Conservation (phyloP, 1,284 basidiomycete species). For the Fomitopsis schrenkii region DNA sequence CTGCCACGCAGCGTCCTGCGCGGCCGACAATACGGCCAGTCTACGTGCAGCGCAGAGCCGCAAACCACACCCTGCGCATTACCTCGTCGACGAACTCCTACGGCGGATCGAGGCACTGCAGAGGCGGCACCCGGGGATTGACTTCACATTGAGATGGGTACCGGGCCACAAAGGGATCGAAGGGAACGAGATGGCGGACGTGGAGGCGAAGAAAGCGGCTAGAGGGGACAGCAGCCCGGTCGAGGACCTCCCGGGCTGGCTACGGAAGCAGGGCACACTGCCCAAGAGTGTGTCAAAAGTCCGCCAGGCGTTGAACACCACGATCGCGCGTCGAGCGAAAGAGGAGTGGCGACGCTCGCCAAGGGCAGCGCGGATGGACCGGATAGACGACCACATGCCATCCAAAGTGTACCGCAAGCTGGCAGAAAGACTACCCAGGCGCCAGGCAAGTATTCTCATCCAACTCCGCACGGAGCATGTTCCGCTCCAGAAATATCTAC, state of each 20-base stretch:
- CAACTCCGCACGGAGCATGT: no score
- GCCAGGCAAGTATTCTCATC: no score
- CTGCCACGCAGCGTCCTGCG: neutral
- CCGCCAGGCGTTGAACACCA: neutral
- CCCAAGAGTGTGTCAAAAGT: neutral
- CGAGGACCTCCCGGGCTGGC: conserved; percentile 4
- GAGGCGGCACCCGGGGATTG: conserved; percentile 2
- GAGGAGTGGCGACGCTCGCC: no score
- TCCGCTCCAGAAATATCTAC: no score
- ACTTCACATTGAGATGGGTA: conserved; percentile 11
- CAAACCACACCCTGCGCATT: conserved; percentile 2
- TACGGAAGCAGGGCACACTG: neutral
- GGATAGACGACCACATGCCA: neutral
- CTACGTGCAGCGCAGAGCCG: conserved; percentile 3
- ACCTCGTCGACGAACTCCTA: conserved; percentile 11
- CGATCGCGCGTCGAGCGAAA: neutral
- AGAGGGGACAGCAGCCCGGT: conserved; percentile 2
- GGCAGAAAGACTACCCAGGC: no score
- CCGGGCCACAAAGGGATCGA: conserved; percentile 16
- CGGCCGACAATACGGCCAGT: conserved; percentile 10
- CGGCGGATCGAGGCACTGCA: neutral
- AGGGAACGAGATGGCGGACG: conserved; percentile 19
- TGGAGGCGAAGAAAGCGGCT: conserved; percentile 14
- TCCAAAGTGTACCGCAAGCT: neutral
- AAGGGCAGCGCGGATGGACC: neutral